Evolutionary conservation across 2,329 filamentous ascomycete species (phyloP).

Genomic region (Tricladium varicosporioides): DNA sequence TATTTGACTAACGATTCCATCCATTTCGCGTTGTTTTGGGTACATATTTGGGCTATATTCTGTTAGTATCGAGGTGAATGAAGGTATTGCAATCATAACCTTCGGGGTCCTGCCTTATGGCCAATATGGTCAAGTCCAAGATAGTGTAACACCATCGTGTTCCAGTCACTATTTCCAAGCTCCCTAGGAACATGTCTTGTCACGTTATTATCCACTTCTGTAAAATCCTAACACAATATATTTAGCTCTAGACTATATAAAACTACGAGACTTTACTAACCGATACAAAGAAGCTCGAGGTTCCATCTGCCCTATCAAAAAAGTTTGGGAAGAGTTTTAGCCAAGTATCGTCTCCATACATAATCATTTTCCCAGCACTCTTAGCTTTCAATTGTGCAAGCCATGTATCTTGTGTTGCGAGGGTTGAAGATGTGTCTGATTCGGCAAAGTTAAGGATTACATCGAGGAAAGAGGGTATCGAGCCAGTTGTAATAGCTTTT

Average conservation of each 20-base stretch:
- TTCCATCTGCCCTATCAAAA: slow-evolving; percentile 86
- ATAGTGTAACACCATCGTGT: slow-evolving; percentile 91
- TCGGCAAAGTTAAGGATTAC: slow-evolving; percentile 96
- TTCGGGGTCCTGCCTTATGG: slow-evolving; percentile 87
- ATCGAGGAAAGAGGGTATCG: slow-evolving; percentile 96
- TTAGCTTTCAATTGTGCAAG: slow-evolving; percentile 85
- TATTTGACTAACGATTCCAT: slow-evolving; percentile 72
- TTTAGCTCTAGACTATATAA: slow-evolving; percentile 29
- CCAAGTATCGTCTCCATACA: slow-evolving; percentile 99
- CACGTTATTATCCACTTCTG: slow-evolving; percentile 96
- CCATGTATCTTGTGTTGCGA: slow-evolving; percentile 92
- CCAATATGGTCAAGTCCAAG: slow-evolving; percentile 96
- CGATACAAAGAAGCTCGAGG: slow-evolving; percentile 96
- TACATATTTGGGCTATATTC: slow-evolving; percentile 75
- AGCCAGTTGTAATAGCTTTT: slow-evolving; percentile 96
- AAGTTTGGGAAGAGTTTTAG: slow-evolving; percentile 89
- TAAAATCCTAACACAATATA: slow-evolving; percentile 71
- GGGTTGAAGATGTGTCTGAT: slow-evolving; percentile 83
- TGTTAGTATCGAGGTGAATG: slow-evolving; percentile 17
- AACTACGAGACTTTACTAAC: slow-evolving; percentile 51
- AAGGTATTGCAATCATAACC: slow-evolving; percentile 44
- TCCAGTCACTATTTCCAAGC: slow-evolving; percentile 78
- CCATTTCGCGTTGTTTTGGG: slow-evolving; percentile 93
- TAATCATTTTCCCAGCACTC: slow-evolving; percentile 71
- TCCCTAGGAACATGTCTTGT: slow-evolving; percentile 83